Evolutionary conservation across 257 asterid genomes (phyloP), one percentile per base, ranked within the genome.

Genomic region (Buddleja alternifolia): DNA sequence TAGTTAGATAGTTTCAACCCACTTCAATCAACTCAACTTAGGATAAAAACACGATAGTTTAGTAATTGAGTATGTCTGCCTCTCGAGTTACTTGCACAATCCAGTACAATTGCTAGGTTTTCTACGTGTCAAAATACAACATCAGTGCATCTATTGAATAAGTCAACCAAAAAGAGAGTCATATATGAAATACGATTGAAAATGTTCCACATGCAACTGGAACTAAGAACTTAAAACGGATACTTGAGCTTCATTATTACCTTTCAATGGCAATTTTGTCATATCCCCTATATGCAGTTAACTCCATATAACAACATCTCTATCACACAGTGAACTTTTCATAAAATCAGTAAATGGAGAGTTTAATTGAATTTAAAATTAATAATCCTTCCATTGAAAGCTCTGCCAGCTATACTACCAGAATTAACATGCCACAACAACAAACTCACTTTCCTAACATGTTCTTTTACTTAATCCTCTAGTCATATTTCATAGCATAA

Each of bases 231-330:
- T 55, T 19, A 40, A 52, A 19, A 8, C 16, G 10, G 74, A 50
- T 36, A 68, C 39, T 54, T 63, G 7, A 45, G 61, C 46, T 55
- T 55, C 72, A 54, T 1, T 47, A 14, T 32, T 63, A 15, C 20
- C 39, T 68, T 61, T 41, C 1, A 60, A 15, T 46, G 39, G 56
- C 29, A 57, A 40, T 17, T 56, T 25, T 16, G 32, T 11, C 60
- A 37, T 12, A 69, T 25, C 40, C 16, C 34, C 63, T 34, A 29
- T n/a, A 40, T 66, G 58, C 45, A 41, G 14, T 39, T 14, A 57
- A 63, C 25, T 47, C 34, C 61, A 67, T 67, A 24, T 23, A 8
- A 14, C 23, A 34, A 70, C 36, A 61, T 42, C 40, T 23, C 16
- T 46, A 46, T 47, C 34, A 56, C 3, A 41, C 23, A 17, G 8